Evolutionary conservation across 1,139 yeast genomes (phyloP).

Genomic region (Diutina ranongensis): DNA sequence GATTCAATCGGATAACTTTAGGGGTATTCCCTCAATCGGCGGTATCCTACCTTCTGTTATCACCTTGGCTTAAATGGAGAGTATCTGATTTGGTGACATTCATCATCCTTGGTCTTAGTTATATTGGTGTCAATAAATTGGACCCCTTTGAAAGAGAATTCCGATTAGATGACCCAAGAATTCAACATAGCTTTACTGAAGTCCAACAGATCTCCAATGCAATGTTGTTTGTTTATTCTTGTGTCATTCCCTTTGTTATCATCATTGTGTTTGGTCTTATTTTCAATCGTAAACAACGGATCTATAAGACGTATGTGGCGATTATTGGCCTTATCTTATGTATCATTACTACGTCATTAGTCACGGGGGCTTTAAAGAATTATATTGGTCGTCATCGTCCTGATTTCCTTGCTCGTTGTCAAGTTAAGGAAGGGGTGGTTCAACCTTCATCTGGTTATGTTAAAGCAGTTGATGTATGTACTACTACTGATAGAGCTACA

Average conservation of each 20-base stretch:
- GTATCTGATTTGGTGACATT: slow-evolving; percentile 41
- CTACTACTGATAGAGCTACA: slow-evolving; percentile 29
- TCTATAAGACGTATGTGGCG: slow-evolving; percentile 28
- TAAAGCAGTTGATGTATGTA: slow-evolving; percentile 50
- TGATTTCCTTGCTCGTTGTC: slow-evolving; percentile 64
- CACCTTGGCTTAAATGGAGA: slow-evolving; percentile 36
- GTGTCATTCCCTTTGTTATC: slow-evolving; percentile 24
- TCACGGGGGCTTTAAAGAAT: slow-evolving; percentile 48
- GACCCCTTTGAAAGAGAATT: slow-evolving; percentile 68
- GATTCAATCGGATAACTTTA: slow-evolving; percentile 37
- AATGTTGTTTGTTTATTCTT: slow-evolving; percentile 26
- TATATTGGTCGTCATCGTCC: slow-evolving; percentile 72
- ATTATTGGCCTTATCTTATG: slow-evolving; percentile 28
- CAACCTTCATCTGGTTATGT: slow-evolving; percentile 36
- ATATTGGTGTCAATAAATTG: slow-evolving; percentile 32
- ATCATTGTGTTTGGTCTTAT: slow-evolving; percentile 17
- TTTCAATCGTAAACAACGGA: slow-evolving; percentile 21
- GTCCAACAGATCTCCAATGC: slow-evolving; percentile 27
- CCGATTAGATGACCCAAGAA: slow-evolving; percentile 25
- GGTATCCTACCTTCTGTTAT: neutral
- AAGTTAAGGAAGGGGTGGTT: slow-evolving; percentile 39
- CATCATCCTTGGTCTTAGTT: slow-evolving; percentile 28
- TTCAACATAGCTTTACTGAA: slow-evolving; percentile 36
- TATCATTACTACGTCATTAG: slow-evolving; percentile 27
- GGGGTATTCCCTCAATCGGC: slow-evolving; percentile 21